Conservation (phyloP, 768 basidiomycete species). For the Termitomyces sp. region DNA sequence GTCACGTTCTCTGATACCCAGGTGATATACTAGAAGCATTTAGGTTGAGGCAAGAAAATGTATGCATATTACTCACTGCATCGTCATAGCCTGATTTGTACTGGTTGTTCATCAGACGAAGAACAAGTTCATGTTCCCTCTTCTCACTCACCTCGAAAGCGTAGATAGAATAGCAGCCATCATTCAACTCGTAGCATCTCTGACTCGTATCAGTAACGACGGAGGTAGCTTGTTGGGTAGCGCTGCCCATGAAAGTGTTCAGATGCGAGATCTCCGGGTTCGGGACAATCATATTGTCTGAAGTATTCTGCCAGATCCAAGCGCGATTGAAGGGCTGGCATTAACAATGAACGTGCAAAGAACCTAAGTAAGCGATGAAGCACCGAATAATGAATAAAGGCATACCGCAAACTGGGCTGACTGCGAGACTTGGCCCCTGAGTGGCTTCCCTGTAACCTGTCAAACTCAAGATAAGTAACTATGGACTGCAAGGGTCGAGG, state of each 20-base stretch:
- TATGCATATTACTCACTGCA: slow-evolving; percentile 32
- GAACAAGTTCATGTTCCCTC: background rate
- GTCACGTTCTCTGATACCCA: slow-evolving; percentile 66
- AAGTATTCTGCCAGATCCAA: slow-evolving; percentile 64
- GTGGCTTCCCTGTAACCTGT: slow-evolving; percentile 40
- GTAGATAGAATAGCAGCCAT: slow-evolving; percentile 61
- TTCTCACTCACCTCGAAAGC: slow-evolving; percentile 59
- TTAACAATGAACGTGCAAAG: background rate
- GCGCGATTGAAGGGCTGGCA: slow-evolving; percentile 63
- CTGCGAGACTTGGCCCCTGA: slow-evolving; percentile 69
- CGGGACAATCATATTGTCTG: slow-evolving; percentile 46
- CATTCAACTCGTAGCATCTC: slow-evolving; percentile 56
- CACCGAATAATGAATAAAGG: slow-evolving; percentile 8
- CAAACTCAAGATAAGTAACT: background rate
- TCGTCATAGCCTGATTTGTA: slow-evolving; percentile 52
- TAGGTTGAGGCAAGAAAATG: background rate
- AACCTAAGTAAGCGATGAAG: slow-evolving; percentile 1
- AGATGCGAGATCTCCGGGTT: slow-evolving; percentile 48
- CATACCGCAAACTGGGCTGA: slow-evolving; percentile 73
- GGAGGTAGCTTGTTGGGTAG: slow-evolving; percentile 73
- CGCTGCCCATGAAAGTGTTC: slow-evolving; percentile 64
- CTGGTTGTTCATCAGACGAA: slow-evolving; percentile 15
- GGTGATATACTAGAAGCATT: slow-evolving; percentile 56
- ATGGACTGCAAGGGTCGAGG: slow-evolving; percentile 12
- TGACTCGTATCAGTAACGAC: slow-evolving; percentile 65